Base-by-base conservation (phyloP, 768 basidiomycete genomes). In the Cytidiella melzeri region DNA sequence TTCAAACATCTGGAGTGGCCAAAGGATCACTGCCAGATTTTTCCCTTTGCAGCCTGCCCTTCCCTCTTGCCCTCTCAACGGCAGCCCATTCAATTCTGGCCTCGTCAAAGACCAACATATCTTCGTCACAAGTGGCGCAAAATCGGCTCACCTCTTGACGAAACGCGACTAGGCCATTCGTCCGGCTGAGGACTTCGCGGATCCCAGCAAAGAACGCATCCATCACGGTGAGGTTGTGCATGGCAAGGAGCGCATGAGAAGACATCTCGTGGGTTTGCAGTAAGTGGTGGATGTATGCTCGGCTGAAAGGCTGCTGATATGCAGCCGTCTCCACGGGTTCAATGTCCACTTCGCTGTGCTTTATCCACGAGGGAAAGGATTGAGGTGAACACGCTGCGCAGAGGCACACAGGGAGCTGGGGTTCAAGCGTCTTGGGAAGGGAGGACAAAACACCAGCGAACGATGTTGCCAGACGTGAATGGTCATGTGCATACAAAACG, bases 201-300 rank as follows among this genome's bases (percentile, higher is more conserved):
- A 92, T 67, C 0, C 76, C 77, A 0, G 65, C 66, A 40, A 92
- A 79, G 61, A 93, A 88, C 1, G 67, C 61, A 36, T 82, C 76
- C 23, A 90, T 66, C 1, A 92, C 75, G 0, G 76, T 62, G 24
- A 90, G 70, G 56, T 93, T 94, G 64, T 94, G 92, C 66, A 81
- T 72, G 10, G 73, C 74, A 15, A 93, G 75, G 20, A 92, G 64
- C 3, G 87, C 61, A 56, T 93, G 88, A 1, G 88, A 84, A 0
- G 83, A 80, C 91, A 94, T 92, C 64, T 94, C 92, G 64, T 93
- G 92, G 5, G 91, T 91, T 45, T 85, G 83, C 28, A 92, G 68
- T 12, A 94, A 77, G 57, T 94, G 91, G 61, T 94, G 89, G 25
- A 91, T 44, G 56, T 93, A 94, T 2, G 86, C 84, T 19, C 72